These are phyloP conservation scores for Colletotrichum truncatum DNA, from an alignment of 2,329 filamentous ascomycete species.

Conservation along the genomic window DNA sequence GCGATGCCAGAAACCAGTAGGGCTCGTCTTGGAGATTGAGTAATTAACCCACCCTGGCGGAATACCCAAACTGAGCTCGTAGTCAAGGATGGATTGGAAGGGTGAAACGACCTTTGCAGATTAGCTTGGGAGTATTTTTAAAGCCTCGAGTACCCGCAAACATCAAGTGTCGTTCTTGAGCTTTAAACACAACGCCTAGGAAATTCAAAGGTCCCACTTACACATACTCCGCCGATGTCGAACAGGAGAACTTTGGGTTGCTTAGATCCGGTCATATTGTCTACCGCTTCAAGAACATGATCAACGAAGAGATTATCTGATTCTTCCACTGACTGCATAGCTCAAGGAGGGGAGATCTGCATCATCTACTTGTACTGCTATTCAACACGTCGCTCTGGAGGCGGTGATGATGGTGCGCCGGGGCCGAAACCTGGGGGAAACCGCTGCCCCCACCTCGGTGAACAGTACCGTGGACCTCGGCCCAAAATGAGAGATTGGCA, in stretches of 20 bases:
- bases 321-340: slow-evolving; percentile 25
- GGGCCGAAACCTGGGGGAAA: slow-evolving; percentile 24
- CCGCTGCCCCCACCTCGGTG: slow-evolving; percentile 4
- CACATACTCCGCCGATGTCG: slow-evolving; percentile 96
- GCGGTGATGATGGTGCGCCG: slow-evolving; percentile 14
- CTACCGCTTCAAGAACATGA: slow-evolving; percentile 40
- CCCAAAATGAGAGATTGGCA: slow-evolving; percentile 4
- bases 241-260: slow-evolving; percentile 84
- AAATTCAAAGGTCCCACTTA: slow-evolving; percentile 61
- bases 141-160: too few relatives aligned
- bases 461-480: slow-evolving; percentile 23
- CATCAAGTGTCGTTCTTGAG: too few relatives aligned
- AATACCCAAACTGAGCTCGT: slow-evolving; percentile 80
- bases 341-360: neutral
- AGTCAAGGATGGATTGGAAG: slow-evolving; percentile 92
- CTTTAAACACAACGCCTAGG: too few relatives aligned
- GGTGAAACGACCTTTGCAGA: slow-evolving; percentile 82
- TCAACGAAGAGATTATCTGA: slow-evolving; percentile 35
- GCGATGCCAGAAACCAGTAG: slow-evolving; percentile 85
- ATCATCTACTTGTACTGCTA: slow-evolving; percentile 8
- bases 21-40: slow-evolving; percentile 81
- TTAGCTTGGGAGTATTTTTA: slow-evolving; percentile 8
- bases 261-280: slow-evolving; percentile 51
- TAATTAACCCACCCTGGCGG: slow-evolving; percentile 92
- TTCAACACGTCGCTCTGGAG: slow-evolving; percentile 7